Conservation (phyloP, 2,329 filamentous ascomycete species). For the Fusarium papillatum region DNA sequence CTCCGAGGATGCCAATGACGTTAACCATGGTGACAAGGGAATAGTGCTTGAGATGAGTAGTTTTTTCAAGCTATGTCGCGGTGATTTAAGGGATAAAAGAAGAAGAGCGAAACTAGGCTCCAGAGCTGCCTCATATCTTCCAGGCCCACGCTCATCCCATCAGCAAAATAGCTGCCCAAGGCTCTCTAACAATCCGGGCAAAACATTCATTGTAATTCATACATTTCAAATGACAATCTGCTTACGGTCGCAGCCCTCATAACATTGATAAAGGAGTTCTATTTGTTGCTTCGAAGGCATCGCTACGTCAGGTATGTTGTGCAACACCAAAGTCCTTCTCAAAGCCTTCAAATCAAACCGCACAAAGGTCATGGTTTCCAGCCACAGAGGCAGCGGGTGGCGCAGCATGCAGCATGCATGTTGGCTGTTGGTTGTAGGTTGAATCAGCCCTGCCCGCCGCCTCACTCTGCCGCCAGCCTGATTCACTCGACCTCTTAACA, state of each 20-base stretch:
- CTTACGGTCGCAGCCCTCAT: not conserved
- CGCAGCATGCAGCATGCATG: not conserved
- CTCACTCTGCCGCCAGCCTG: not conserved
- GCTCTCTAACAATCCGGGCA: not conserved
- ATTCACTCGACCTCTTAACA: not conserved
- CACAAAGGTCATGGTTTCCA: not conserved
- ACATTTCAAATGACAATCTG: not conserved
- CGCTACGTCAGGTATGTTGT: not conserved
- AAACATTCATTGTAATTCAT: too few species aligned
- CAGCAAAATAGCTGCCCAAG: not conserved
- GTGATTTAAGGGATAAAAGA: not conserved
- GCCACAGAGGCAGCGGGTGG: not conserved
- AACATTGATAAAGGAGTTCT: not conserved
- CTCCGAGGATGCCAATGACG: not conserved
- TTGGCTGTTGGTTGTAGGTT: not conserved
- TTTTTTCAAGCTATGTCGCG: not conserved
- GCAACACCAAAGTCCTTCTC: not conserved
- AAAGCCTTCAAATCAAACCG: not conserved
- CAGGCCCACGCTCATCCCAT: not conserved
- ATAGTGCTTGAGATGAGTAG: not conserved
- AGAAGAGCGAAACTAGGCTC: not conserved
- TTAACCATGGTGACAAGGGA: not conserved
- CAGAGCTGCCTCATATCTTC: not conserved
- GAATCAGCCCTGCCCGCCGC: not conserved
- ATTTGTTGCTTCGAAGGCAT: not conserved